Percentiles rank a stretch among this genome's conserved stretches.
Evolutionary conservation across 768 basidiomycete species (phyloP).

Genomic region (Kondoa malvinella): DNA sequence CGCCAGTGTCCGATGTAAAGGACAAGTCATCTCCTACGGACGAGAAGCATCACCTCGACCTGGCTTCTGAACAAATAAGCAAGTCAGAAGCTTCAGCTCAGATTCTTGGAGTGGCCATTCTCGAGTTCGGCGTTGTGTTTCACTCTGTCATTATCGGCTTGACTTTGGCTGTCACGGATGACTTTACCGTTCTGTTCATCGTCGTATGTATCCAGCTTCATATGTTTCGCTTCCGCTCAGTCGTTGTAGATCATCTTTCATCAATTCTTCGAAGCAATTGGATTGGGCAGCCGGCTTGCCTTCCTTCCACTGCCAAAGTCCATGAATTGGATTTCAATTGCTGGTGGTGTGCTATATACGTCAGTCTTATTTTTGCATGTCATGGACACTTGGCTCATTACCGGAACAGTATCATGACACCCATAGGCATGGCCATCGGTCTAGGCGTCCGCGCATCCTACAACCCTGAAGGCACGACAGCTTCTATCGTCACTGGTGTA

Average conservation of each 20-base stretch:
- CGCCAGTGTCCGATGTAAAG: too few species aligned
- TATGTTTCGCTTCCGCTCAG: constrained; percentile 30
- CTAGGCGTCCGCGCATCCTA: constrained; percentile 28
- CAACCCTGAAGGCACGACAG: constrained; percentile 26
- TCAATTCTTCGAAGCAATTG: constrained; percentile 29
- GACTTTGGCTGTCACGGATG: constrained; percentile 46
- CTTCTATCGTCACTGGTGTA: constrained; percentile 28
- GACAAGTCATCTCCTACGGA: too few species aligned
- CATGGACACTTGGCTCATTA: too few species aligned
- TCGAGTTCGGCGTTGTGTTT: constrained; percentile 28
- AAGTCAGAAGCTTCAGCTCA: constrained; percentile 54
- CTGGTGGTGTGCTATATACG: constrained; percentile 15
- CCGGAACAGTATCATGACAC: constrained; percentile 31
- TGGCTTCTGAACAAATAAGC: not conserved
- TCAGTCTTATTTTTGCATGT: constrained; percentile 20
- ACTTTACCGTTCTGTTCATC: constrained; percentile 65
- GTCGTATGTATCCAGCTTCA: constrained; percentile 34
- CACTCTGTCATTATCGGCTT: constrained; percentile 33
- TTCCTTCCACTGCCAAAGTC: constrained; percentile 17
- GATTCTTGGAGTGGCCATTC: constrained; percentile 41
- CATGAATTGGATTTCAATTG: too few species aligned
- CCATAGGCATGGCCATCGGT: constrained; percentile 29
- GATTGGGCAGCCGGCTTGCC: constrained; percentile 28
- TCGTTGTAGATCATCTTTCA: constrained; percentile 30
- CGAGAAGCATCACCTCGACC: not conserved